Percentiles rank a stretch among this genome's conserved stretches.
Evolutionary conservation across 2,329 filamentous ascomycete species (phyloP).

Genomic region (Hypoxylon sp.): DNA sequence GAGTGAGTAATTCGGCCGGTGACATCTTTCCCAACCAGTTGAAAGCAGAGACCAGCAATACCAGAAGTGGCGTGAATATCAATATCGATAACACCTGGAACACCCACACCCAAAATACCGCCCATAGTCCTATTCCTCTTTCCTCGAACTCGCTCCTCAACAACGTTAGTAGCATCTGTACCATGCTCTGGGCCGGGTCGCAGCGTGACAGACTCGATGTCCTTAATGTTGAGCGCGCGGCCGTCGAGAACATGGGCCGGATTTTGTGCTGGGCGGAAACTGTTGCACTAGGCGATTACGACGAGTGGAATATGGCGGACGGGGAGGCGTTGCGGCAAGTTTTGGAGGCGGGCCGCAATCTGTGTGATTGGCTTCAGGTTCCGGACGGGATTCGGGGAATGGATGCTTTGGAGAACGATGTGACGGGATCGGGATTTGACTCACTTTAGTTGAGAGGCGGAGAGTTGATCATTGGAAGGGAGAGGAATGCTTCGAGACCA

Average conservation of each 20-base stretch:
- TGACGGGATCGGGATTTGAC: not conserved
- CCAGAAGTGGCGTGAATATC: not conserved
- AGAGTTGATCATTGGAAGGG: not conserved
- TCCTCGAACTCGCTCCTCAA: conserved; percentile 50
- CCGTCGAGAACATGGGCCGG: conserved; percentile 51
- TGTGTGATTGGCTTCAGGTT: conserved; percentile 50
- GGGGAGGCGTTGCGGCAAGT: conserved; percentile 27
- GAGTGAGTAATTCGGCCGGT: conserved; percentile 14
- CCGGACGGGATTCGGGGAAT: conserved; percentile 38
- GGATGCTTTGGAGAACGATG: conserved; percentile 27
- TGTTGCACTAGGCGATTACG: conserved; percentile 47
- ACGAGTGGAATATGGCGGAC: conserved; percentile 38
- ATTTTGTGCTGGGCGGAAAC: conserved; percentile 53
- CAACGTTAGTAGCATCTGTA: conserved; percentile 54
- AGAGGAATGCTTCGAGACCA: not conserved
- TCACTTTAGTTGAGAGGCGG: not conserved
- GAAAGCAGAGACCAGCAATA: not conserved
- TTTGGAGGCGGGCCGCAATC: conserved; percentile 46
- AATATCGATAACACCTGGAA: not conserved
- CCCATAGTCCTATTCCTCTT: conserved; percentile 32
- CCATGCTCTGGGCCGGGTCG: conserved; percentile 53
- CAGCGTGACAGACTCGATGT: conserved; percentile 52
- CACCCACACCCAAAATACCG: not conserved
- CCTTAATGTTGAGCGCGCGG: conserved; percentile 50
- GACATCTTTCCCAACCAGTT: not conserved